These are phyloP conservation scores for Fusarium sp. DNA, from an alignment of 2,329 filamentous ascomycete genomes.

Conservation along the genomic window DNA sequence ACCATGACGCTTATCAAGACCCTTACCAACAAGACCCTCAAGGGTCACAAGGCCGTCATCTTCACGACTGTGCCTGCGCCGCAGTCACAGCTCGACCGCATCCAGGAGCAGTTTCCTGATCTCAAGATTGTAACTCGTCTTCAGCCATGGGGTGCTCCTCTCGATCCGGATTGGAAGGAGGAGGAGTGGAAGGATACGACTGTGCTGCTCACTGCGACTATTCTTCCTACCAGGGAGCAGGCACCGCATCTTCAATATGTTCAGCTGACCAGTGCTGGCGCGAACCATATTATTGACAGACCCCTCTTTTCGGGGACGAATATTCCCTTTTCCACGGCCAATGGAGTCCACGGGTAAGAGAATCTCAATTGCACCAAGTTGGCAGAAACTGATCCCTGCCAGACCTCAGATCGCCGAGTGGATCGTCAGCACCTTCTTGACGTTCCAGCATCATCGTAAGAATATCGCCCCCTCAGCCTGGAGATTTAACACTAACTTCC, in stretches of 20 bases:
- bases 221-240: slow-evolving; percentile 54
- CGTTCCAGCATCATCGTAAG: slow-evolving; percentile 60
- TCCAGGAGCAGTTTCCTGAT: slow-evolving; percentile 55
- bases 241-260: slow-evolving; percentile 63
- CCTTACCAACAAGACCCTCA: slow-evolving; percentile 51
- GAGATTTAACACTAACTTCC: no score
- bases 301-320: slow-evolving; percentile 62
- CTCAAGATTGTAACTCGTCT: slow-evolving; percentile 52
- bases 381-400: background rate
- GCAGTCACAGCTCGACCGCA: slow-evolving; percentile 46
- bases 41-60: slow-evolving; percentile 61
- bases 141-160: slow-evolving; percentile 43
- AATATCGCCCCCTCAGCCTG: no score
- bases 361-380: background rate
- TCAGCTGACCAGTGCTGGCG: slow-evolving; percentile 65
- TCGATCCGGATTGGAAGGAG: slow-evolving; percentile 40
- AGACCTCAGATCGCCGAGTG: slow-evolving; percentile 69
- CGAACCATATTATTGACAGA: slow-evolving; percentile 58
- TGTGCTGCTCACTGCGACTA: slow-evolving; percentile 55
- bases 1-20: slow-evolving; percentile 32
- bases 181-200: slow-evolving; percentile 62
- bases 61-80: slow-evolving; percentile 49
- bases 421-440: slow-evolving; percentile 63
- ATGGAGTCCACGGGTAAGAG: slow-evolving; percentile 66
- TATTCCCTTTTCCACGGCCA: slow-evolving; percentile 64